Percentiles rank a stretch among this genome's conserved stretches.
Evolutionary conservation across 1,284 basidiomycete genomes (phyloP).

Genomic region (Ceratobasidium theobromae): DNA sequence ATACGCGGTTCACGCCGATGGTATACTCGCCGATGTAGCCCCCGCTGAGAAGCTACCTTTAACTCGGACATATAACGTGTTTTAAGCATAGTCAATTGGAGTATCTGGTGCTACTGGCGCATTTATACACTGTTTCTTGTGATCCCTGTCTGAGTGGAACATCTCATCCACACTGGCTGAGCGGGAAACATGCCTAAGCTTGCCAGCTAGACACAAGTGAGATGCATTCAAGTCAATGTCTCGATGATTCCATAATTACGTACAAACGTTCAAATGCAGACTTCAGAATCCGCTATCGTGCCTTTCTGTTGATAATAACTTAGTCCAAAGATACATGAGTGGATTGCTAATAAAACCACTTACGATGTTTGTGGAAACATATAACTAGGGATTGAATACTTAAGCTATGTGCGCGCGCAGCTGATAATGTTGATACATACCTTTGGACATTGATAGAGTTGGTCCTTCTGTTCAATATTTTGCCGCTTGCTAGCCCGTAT

Average conservation of each 20-base stretch:
- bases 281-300: neutral
- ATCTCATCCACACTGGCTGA: too few species aligned
- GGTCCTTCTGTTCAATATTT: neutral
- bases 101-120: too few species aligned
- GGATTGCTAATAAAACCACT: neutral
- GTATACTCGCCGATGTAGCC: slow-evolving; percentile 69
- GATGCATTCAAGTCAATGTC: too few species aligned
- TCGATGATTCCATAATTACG: too few species aligned
- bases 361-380: slow-evolving; percentile 10
- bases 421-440: neutral
- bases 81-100: too few species aligned
- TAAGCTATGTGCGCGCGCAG: neutral
- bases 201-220: too few species aligned
- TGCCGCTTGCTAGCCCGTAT: neutral
- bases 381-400: neutral
- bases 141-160: too few species aligned
- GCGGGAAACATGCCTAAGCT: too few species aligned
- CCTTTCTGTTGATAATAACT: neutral
- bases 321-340: neutral
- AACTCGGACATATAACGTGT: slow-evolving; percentile 70
- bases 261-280: too few species aligned
- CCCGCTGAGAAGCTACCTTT: slow-evolving; percentile 75
- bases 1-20: slow-evolving; percentile 85
- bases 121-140: neutral
- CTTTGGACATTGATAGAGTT: neutral